Evolutionary conservation across 2,329 filamentous ascomycete species (phyloP).

Genomic region (Nothopassalora personata): DNA sequence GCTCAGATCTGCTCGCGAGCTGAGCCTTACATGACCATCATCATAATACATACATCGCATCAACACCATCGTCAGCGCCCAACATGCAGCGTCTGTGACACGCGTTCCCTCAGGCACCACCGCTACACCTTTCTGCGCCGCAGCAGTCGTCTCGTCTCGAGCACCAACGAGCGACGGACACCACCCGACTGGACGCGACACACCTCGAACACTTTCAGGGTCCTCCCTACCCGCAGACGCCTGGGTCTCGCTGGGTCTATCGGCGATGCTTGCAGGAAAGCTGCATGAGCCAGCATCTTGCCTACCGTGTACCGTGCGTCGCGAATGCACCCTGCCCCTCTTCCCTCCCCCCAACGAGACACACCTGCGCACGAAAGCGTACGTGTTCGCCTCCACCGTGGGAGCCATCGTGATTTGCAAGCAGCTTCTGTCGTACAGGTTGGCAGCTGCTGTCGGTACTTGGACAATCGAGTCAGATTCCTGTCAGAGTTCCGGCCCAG

Average conservation of each 20-base stretch:
- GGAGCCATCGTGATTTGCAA: not conserved
- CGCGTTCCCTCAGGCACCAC: not conserved
- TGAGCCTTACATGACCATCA: not conserved
- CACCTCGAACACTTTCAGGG: not conserved
- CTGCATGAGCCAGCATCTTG: not conserved
- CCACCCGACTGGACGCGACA: not conserved
- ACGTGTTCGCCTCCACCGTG: not conserved
- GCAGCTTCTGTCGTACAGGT: not conserved
- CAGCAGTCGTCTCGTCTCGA: not conserved
- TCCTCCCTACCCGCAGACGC: not conserved
- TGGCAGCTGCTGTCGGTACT: not conserved
- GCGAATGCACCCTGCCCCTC: not conserved
- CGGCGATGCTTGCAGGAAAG: constrained; percentile 2
- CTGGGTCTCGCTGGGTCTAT: constrained; percentile 1
- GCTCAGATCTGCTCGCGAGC: not conserved
- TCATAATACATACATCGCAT: not conserved
- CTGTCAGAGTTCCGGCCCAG: not conserved
- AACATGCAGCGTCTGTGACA: not conserved
- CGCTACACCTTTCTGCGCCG: not conserved
- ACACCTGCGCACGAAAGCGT: not conserved
- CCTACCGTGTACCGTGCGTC: not conserved
- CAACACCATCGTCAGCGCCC: not conserved
- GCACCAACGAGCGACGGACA: not conserved
- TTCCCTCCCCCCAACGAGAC: not conserved
- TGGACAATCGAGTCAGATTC: not conserved